Conservation (phyloP, 345 rosid species). For the Tarenaya hassleriana region DNA sequence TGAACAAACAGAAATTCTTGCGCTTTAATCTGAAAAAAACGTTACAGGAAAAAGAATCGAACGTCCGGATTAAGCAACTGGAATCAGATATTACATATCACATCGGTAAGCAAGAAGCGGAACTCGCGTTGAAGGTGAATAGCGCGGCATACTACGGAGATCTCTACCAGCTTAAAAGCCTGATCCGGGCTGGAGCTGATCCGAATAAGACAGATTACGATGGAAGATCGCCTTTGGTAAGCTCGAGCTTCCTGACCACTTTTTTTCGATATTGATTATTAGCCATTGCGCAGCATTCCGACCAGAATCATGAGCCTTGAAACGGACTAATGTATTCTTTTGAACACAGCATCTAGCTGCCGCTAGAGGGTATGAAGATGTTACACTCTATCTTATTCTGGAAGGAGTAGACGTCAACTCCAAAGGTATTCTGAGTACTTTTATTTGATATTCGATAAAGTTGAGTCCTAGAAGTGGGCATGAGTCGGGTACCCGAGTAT, state of each 20-base stretch:
- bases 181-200: conserved; percentile 64
- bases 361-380: conserved; percentile 61
- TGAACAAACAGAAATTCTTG: no score
- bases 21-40: no score
- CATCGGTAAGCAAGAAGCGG: conserved; percentile 67
- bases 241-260: conserved; percentile 7
- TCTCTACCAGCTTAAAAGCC: conserved; percentile 46
- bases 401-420: conserved; percentile 43
- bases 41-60: conserved; percentile 68
- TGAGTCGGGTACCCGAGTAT: no score
- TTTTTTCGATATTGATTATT: no score
- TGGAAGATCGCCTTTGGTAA: conserved; percentile 85
- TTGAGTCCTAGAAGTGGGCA: no score
- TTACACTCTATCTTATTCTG: conserved; percentile 53
- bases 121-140: conserved; percentile 57
- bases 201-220: conserved; percentile 64
- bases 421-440: conserved; percentile 29
- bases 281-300: no score
- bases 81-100: conserved; percentile 60
- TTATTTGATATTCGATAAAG: background rate
- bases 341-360: conserved; percentile 74
- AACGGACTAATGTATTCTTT: background rate
- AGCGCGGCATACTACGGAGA: conserved; percentile 66
- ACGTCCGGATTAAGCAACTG: conserved; percentile 40
- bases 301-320: no score